Evolutionary conservation across 1,284 basidiomycete species (phyloP), one percentile per base, ranked within the genome.

Genomic region (Hypsizygus ulmarius): DNA sequence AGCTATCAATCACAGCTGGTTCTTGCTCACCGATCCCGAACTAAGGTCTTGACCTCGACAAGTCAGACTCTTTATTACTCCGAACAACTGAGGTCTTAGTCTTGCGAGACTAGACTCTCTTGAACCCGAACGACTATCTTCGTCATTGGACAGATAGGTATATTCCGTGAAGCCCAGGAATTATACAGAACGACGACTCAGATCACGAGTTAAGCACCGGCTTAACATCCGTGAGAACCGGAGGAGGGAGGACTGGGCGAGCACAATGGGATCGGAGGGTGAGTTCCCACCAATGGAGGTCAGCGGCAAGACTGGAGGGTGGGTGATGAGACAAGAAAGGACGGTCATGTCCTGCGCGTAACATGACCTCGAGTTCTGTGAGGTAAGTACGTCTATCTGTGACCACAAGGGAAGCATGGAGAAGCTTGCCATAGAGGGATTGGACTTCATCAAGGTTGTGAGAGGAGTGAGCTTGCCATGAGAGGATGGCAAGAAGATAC

Each of bases 181-280:
- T n/a, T n/a, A 10, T 49, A 2, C 38, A 68, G 39, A 10, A 43
- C 9, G 1, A 18, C 1, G n/a, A n/a, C n/a, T n/a, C n/a, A n/a
- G n/a, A n/a, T n/a, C n/a, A n/a, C n/a, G n/a, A n/a, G n/a, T n/a
- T n/a, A n/a, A n/a, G n/a, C n/a, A n/a, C n/a, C n/a, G n/a, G n/a
- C n/a, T n/a, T n/a, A n/a, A n/a, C n/a, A n/a, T n/a, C n/a, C n/a
- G n/a, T n/a, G n/a, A n/a, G n/a, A n/a, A n/a, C n/a, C n/a, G n/a
- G n/a, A n/a, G n/a, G n/a, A n/a, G n/a, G n/a, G n/a, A n/a, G n/a
- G n/a, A n/a, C n/a, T n/a, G n/a, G n/a, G n/a, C n/a, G n/a, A n/a
- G n/a, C n/a, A n/a, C n/a, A n/a, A n/a, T n/a, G n/a, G 0, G 62
- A 60, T 0, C 55, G 54, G 8, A 62, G 64, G 27, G 70, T 64